phyloP scores from a whole-genome alignment of 371 early-diverging fungal species.

The Circinella minor region DNA sequence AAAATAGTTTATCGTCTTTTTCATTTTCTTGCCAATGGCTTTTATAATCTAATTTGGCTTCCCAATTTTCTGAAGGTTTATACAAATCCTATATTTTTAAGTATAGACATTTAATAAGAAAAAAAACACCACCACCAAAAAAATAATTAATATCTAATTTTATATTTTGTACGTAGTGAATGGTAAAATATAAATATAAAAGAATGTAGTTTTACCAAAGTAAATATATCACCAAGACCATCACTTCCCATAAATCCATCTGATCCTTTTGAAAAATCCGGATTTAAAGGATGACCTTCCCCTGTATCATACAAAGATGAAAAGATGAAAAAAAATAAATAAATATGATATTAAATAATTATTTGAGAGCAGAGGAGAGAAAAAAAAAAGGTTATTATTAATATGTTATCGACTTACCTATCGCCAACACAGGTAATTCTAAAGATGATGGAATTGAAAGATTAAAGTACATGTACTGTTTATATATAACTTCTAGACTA shows the following conservation, averaged over 20 bases:
- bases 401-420: conserved; percentile 36
- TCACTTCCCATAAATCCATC: not conserved
- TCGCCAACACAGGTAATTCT: conserved; percentile 42
- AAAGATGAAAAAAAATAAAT: too few species aligned
- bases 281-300: not conserved
- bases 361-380: too few species aligned
- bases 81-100: too few species aligned
- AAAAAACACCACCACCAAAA: too few species aligned
- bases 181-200: not conserved
- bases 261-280: not conserved
- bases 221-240: not conserved
- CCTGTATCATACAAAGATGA: not conserved
- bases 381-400: too few species aligned
- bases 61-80: conserved; percentile 31
- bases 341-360: not conserved
- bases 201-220: not conserved
- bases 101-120: too few species aligned
- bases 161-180: not conserved
- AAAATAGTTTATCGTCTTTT: conserved; percentile 19
- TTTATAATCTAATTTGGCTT: conserved; percentile 19
- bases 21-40: not conserved
- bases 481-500: conserved; percentile 31
- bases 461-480: conserved; percentile 30
- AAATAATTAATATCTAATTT: not conserved
- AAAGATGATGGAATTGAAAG: conserved; percentile 22